Base-by-base conservation (phyloP, 2,329 filamentous ascomycete species). In the Colletotrichum shisoi region DNA sequence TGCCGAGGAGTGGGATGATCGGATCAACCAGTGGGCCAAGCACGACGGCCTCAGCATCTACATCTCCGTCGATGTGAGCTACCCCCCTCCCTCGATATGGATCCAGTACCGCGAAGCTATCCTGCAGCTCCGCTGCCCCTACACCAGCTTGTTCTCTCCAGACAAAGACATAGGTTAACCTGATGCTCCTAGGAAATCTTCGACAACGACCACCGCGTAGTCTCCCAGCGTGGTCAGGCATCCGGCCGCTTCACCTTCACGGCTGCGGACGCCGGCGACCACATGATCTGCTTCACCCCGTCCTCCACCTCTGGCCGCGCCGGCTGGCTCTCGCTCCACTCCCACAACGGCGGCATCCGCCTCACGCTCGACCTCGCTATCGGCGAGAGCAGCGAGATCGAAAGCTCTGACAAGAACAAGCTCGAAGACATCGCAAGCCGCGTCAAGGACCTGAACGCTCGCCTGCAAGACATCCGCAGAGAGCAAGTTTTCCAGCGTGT, bases 401-500 rank as follows among this genome's bases (percentile, higher is more conserved):
- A 97, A 83, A 94, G 91, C 79, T 90, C 89, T 74, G 94, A 98
- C 79, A 97, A 97, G 87, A 85, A 85, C 75, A 97, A 97, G 85
- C 89, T 99, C 68, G 85, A 91, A 78, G 93, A 96, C 78, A 90
- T 99, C 73, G 91, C 93, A 69, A 86, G 90, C 79, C 92, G 94
- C 75, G 89, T 98, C 69, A 90, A 89, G 84, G 94, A 97, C 80
- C 81, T 99, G 76, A 97, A 97, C 79, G 87, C 88, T 45, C 85
- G 95, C 69, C 80, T 99, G 78, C 87, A 91, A 76, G 95, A 98
- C 79, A 93, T 99, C 70, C 86, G 92, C 74, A 84, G 94, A 74
- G 95, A 99, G 83, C 95, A 99, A 85, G 88, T 98, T 64, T 98
- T 97, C 83, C 95, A 99, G 79, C 85, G 94, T 76, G 93, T 96